Conservation (phyloP, 805 yeast species). For the Yamadazyma kitorensis region DNA sequence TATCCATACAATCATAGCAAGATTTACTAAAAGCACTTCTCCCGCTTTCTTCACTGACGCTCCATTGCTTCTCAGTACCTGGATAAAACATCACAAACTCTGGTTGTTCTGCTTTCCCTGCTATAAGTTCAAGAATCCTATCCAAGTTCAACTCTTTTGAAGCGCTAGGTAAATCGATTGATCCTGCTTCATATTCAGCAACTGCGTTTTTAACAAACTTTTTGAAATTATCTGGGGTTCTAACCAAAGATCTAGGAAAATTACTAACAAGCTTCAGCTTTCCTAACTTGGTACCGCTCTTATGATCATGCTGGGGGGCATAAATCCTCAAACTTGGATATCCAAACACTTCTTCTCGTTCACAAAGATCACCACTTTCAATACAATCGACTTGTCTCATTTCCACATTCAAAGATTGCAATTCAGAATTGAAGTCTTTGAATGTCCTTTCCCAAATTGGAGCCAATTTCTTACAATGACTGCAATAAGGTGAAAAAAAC, state of each 20-base stretch:
- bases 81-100: slow-evolving; percentile 68
- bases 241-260: slow-evolving; percentile 46
- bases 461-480: slow-evolving; percentile 74
- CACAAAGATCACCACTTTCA: slow-evolving; percentile 83
- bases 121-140: slow-evolving; percentile 46
- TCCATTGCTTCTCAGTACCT: slow-evolving; percentile 41
- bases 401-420: slow-evolving; percentile 41
- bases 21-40: slow-evolving; percentile 32
- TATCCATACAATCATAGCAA: slow-evolving; percentile 51
- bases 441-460: slow-evolving; percentile 81
- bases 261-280: slow-evolving; percentile 32
- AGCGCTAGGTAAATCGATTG: slow-evolving; percentile 37
- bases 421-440: slow-evolving; percentile 44
- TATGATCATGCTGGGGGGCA: slow-evolving; percentile 46
- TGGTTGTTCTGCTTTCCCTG: slow-evolving; percentile 51
- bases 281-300: slow-evolving; percentile 24
- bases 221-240: slow-evolving; percentile 48
- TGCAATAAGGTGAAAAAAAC: slow-evolving; percentile 87
- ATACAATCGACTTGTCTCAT: slow-evolving; percentile 85
- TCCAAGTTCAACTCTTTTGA: slow-evolving; percentile 39
- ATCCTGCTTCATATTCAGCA: slow-evolving; percentile 38
- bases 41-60: slow-evolving; percentile 25
- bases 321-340: slow-evolving; percentile 75
- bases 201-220: slow-evolving; percentile 55
- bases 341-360: slow-evolving; percentile 54